Evolutionary conservation across 2,329 filamentous ascomycete species (phyloP), one percentile per base, ranked within the genome.

Genomic region (Colletotrichum ledebouriae): DNA sequence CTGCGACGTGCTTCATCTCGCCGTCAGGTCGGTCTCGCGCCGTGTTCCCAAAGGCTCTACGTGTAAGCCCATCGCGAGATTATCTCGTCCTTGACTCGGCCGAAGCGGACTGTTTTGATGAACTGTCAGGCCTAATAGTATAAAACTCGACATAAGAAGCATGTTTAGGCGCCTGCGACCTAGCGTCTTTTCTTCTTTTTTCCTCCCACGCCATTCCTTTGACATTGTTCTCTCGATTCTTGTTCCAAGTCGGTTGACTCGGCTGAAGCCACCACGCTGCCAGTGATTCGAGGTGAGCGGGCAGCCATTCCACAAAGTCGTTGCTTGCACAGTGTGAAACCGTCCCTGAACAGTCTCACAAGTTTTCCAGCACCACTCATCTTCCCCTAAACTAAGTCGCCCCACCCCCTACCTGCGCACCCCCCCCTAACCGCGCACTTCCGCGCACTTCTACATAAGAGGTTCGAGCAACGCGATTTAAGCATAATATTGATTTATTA

Each of bases 121-220:
- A 9, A 39, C 20, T 52, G 46, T 52, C 39, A 59, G 59, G 29
- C 52, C 53, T 42, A 10, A 37, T 25, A 17, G 34, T 22, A 41
- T 15, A 15, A 34, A 33, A 33, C 37, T 15, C 13, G 37, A 39
- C 3, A 33, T 33, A 50, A 53, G 41, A 50, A 63, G 11, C 29
- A 33, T 37, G 42, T 17, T 44, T 63, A 57, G 52, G 52, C 59
- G 58, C 57, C 41, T 62, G 34, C 58, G 46, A 42, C 34, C 41
- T 6, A 33, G 49, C 41, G 15, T 60, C 7, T 55, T 52, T 66
- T 49, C 63, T 66, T 61, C 15, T 66, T 44, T 25, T 44, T 25
- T 7, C 33, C 12, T 20, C 11, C 22, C 20, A 33, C 20, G 17
- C 25, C 63, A 22, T 29, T 22, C 57, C 52, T 37, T 42, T 34